Evolutionary conservation across 257 asterid genomes (phyloP).

Genomic region (Primulina eburnea): DNA sequence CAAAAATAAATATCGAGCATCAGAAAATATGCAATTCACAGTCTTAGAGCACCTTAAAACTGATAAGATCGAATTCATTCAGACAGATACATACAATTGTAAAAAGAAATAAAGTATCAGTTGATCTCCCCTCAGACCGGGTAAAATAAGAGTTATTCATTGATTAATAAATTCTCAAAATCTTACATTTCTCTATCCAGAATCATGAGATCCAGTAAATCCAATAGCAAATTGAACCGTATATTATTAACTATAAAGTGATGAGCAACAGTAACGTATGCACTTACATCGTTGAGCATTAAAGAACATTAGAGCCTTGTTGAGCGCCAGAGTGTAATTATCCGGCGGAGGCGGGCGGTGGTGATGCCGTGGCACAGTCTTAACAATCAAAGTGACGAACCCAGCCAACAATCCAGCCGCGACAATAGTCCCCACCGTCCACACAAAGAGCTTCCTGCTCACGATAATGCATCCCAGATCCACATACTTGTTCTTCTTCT

Average conservation of each 20-base stretch:
- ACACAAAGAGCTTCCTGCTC: conserved; percentile 79
- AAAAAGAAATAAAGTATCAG: background rate
- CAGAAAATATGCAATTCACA: conserved; percentile 16
- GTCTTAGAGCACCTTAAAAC: background rate
- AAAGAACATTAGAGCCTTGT: conserved; percentile 90
- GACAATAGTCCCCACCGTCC: conserved; percentile 74
- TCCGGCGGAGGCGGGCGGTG: conserved; percentile 75
- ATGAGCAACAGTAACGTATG: background rate
- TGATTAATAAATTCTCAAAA: background rate
- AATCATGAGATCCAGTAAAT: conserved; percentile 18
- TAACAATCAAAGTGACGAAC: conserved; percentile 72
- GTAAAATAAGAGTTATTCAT: background rate
- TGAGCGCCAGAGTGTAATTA: conserved; percentile 81
- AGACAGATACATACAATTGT: background rate
- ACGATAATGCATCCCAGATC: conserved; percentile 96
- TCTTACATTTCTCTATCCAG: background rate
- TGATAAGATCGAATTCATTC: background rate
- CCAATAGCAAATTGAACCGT: background rate
- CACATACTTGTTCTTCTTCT: conserved; percentile 95
- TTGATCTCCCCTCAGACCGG: background rate
- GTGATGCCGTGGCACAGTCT: conserved; percentile 79
- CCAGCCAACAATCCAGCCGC: conserved; percentile 77
- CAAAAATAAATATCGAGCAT: conserved; percentile 22
- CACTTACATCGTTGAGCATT: conserved; percentile 77
- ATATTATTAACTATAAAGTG: background rate